Percentiles rank a stretch among this genome's conserved stretches.
Evolutionary conservation across 768 basidiomycete species (phyloP).

Genomic region (Boletales sp.): DNA sequence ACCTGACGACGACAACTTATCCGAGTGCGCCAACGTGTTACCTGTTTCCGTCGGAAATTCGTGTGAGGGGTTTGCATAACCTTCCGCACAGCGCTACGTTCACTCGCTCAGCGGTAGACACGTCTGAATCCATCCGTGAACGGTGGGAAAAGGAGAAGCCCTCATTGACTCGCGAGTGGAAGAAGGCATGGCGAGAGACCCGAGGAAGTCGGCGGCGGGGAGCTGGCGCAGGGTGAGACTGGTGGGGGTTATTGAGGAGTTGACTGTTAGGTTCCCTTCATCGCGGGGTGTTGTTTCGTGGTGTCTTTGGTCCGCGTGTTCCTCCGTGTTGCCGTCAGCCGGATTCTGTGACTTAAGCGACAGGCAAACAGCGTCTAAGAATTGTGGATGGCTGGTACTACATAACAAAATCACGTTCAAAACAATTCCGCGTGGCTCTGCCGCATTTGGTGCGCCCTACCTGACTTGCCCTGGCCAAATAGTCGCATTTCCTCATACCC

Average conservation of each 20-base stretch:
- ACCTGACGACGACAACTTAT: not conserved
- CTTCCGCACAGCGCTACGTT: constrained; percentile 19
- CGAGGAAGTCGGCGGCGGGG: constrained; percentile 59
- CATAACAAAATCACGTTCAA: too few species aligned
- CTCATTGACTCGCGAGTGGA: constrained; percentile 74
- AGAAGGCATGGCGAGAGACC: constrained; percentile 72
- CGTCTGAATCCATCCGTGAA: constrained; percentile 48
- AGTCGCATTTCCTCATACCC: too few species aligned
- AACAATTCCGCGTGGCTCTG: too few species aligned
- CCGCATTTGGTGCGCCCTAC: too few species aligned
- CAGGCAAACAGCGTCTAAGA: too few species aligned
- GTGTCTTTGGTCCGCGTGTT: too few species aligned
- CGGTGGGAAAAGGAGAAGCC: constrained; percentile 70
- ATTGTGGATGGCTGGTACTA: too few species aligned
- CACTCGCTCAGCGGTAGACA: constrained; percentile 20
- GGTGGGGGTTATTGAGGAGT: constrained; percentile 8
- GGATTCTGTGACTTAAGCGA: too few species aligned
- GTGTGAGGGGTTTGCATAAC: constrained; percentile 49
- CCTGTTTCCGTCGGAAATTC: constrained; percentile 33
- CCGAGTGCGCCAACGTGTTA: constrained; percentile 18
- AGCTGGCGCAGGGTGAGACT: constrained; percentile 37
- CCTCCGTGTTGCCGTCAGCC: too few species aligned
- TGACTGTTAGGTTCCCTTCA: too few species aligned
- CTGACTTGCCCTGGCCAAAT: too few species aligned
- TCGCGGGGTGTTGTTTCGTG: too few species aligned